phyloP scores from a whole-genome alignment of 768 basidiomycete genomes.

The Rubroboletus satanas region DNA sequence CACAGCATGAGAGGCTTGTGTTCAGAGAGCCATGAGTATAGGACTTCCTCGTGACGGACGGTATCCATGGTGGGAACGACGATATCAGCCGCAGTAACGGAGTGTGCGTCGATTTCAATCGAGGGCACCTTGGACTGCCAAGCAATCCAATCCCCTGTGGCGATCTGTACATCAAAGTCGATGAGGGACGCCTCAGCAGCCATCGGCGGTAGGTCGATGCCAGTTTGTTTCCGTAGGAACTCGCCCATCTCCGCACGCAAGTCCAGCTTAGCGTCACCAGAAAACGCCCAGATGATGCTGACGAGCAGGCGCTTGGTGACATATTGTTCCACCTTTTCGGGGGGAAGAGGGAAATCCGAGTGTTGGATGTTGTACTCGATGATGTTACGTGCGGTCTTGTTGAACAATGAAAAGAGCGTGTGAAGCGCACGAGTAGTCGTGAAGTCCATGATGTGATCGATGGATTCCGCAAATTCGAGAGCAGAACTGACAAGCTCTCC shows the following conservation, averaged over 20 bases:
- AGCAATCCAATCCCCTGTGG: conserved; percentile 80
- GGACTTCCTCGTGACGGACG: conserved; percentile 95
- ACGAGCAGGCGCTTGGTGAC: conserved; percentile 85
- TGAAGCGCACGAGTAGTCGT: conserved; percentile 86
- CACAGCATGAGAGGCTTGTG: conserved; percentile 98
- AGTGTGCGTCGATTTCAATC: conserved; percentile 95
- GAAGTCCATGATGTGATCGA: conserved; percentile 99
- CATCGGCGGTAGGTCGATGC: conserved; percentile 83
- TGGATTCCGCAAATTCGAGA: conserved; percentile 73
- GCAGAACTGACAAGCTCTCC: conserved; percentile 81
- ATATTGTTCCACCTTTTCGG: conserved; percentile 86
- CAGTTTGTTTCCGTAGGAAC: conserved; percentile 78
- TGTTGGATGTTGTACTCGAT: conserved; percentile 95
- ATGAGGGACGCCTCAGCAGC: conserved; percentile 77
- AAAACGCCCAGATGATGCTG: conserved; percentile 96
- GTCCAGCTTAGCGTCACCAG: conserved; percentile 92
- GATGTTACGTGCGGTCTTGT: conserved; percentile 91
- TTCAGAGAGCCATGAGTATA: conserved; percentile 98
- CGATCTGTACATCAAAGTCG: conserved; percentile 91
- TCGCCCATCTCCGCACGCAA: conserved; percentile 86
- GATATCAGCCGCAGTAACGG: conserved; percentile 92
- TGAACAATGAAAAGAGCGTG: conserved; percentile 94
- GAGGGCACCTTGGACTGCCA: conserved; percentile 93
- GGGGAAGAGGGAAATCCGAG: conserved; percentile 85
- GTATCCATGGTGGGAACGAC: conserved; percentile 99